Evolutionary conservation across 2,329 filamentous ascomycete species (phyloP), one percentile per base, ranked within the genome.

Genomic region (Drechmeria coniospora): DNA sequence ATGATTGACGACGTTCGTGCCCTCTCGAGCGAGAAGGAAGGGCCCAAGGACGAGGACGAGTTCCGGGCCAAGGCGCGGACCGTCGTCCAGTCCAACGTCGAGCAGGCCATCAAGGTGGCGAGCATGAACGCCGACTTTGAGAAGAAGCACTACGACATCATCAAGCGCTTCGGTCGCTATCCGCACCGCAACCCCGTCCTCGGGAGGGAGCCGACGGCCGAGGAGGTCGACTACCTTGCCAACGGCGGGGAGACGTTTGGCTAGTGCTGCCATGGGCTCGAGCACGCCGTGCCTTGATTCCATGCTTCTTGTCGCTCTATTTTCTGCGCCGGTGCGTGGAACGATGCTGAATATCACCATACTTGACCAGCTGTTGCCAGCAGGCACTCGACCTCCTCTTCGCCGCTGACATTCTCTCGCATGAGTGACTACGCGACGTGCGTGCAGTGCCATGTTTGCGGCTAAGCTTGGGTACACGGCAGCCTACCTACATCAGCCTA

Each of bases 151-250:
- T 41, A 44, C 14, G 55, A 55, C 14, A 61, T 72, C 10, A 45
- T 75, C 21, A 46, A 56, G 30, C 50, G 33, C 31, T 75, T 74
- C 42, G 68, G 68, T 1, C 47, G 70, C 29, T 75, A 72, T 47
- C 69, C 70, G 7, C 63, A 74, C 45, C 50, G 70, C 5, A 75
- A 74, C 38, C 41, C 46, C 30, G 51, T 51, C 1, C 28, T 75
- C 27, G 65, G 61, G 0, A 47, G 70, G 35, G 44, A 56, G 33
- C 50, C 44, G 24, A 71, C 63, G 5, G 35, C 36, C 1, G 65
- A 65, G 34, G 69, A 74, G 47, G 42, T 33, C 28, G 50, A 51
- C 35, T 74, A 61, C 46, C 37, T 74, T 23, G 52, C 56, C 26
- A 53, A 50, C 6, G 55, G 56, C 0, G 57, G 57, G 5, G 50